A percentile compares a stretch with the other conserved stretches of the same genome.
Evolutionary conservation across 2,329 filamentous ascomycete species (phyloP).

Genomic region (Daldinia sp.): DNA sequence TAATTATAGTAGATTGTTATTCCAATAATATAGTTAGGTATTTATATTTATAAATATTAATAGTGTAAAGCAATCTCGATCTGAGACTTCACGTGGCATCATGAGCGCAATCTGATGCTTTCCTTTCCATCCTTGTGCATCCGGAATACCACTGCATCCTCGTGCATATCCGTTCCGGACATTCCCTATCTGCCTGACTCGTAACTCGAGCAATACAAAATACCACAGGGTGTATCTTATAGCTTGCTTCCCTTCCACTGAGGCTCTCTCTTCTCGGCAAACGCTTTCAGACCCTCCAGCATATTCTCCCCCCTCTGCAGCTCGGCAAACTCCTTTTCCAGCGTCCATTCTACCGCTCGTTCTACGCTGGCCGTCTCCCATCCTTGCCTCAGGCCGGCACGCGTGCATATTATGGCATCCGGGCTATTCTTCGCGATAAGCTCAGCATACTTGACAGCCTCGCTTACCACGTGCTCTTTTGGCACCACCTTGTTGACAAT

Average conservation of each 20-base stretch:
- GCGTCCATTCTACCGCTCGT: slow-evolving; percentile 39
- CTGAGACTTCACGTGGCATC: background rate
- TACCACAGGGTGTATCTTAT: slow-evolving; percentile 15
- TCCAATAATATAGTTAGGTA: background rate
- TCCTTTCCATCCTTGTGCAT: background rate
- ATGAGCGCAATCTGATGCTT: background rate
- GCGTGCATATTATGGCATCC: slow-evolving; percentile 42
- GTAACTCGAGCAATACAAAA: background rate
- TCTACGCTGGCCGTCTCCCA: slow-evolving; percentile 44
- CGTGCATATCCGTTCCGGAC: background rate
- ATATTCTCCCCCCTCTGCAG: slow-evolving; percentile 45
- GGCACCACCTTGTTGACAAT: slow-evolving; percentile 41
- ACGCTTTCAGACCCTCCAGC: slow-evolving; percentile 43
- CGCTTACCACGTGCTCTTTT: slow-evolving; percentile 65
- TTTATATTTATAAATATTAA: background rate
- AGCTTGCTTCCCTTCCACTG: slow-evolving; percentile 43
- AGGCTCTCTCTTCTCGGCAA: slow-evolving; percentile 44
- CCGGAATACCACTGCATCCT: background rate
- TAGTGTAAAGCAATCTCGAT: background rate
- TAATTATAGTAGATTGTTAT: background rate
- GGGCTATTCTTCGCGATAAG: slow-evolving; percentile 46
- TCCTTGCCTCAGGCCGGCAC: slow-evolving; percentile 39
- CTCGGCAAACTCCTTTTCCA: slow-evolving; percentile 45
- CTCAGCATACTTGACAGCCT: slow-evolving; percentile 81
- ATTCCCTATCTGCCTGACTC: slow-evolving; percentile 4